Evolutionary conservation across 108 stramenopile species (phyloP), one percentile per base, ranked within the genome.

Genomic region (Skeletonema grethae): DNA sequence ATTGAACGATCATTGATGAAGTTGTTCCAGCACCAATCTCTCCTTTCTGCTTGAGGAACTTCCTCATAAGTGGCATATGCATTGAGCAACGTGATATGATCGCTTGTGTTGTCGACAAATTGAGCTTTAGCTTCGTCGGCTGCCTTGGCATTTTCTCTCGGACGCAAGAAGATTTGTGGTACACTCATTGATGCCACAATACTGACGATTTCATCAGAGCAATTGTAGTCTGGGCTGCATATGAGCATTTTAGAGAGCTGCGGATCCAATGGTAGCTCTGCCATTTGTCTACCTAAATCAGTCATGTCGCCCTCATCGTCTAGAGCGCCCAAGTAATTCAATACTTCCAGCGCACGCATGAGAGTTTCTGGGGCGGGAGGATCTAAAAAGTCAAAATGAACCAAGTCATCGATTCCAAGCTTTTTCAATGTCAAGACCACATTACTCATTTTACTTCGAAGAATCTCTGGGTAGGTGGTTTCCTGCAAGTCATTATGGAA

Each of bases 311-410:
- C 98, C 58, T 99, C 99, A 64, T 99, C 99, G 69, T 98, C 97
- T 12, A 99, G 73, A 7, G 98, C 98, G 13, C 99, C 99, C 5
- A 98, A 81, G 73, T 99, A 99, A 75, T 99, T 97, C 67, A 99
- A 77, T 30, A 95, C 85, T 75, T 99, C 99, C 72, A 99, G 74
- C 8, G 98, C 98, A 55, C 99, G 72, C 98, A 99, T 98, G n/a
- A 99, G 69, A 12, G 99, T 99, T 71, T 99, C 98, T 4, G 98
- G 97, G 2, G 99, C 98, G 7, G 99, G 99, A 57, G 99, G 99
- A 75, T 99, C 99, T 96, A 99, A 96, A 70, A 98, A 99, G 82
- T 99, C 98, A 69, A 99, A 99, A 73, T 98, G 97, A 0, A 99
- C 98, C 55, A 99, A 82, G 70, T 99, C 97, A 53, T 99, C 96